Evolutionary conservation across 2,329 filamentous ascomycete species (phyloP).

Genomic region (Hymenoscyphus salicellus): DNA sequence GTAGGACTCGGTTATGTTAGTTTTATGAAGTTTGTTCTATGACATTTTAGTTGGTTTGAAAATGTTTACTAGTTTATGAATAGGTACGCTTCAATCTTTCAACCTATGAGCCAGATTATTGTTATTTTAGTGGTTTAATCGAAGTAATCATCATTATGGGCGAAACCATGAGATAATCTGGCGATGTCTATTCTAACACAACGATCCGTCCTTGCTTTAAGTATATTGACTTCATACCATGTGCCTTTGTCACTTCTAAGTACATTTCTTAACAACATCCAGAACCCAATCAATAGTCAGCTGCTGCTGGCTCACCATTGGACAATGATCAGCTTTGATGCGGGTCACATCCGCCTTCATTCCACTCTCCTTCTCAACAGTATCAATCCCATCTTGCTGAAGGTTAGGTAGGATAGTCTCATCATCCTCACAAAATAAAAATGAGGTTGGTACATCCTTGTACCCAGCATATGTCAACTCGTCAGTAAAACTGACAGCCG

Average conservation of each 20-base stretch:
- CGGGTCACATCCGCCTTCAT: conserved; percentile 41
- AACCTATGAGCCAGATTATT: too few species aligned
- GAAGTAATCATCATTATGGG: too few species aligned
- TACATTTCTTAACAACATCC: conserved; percentile 8
- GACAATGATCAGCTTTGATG: conserved; percentile 38
- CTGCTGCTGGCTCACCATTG: conserved; percentile 31
- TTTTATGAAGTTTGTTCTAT: too few species aligned
- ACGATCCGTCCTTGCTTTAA: too few species aligned
- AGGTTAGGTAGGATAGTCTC: conserved; percentile 31
- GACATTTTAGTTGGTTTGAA: too few species aligned
- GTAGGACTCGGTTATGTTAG: not conserved
- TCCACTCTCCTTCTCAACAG: conserved; percentile 38
- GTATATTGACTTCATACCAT: too few species aligned
- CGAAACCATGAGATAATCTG: too few species aligned
- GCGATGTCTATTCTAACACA: too few species aligned
- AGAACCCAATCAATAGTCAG: conserved; percentile 33
- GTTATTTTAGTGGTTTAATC: too few species aligned
- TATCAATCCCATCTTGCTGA: conserved; percentile 38
- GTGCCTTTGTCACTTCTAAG: too few species aligned
- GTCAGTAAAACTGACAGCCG: conserved; percentile 35
- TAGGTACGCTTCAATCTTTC: too few species aligned
- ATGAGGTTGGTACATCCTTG: conserved; percentile 41
- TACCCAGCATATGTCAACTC: conserved; percentile 41
- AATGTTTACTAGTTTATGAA: too few species aligned
- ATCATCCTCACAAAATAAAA: conserved; percentile 41